Conservation (phyloP, 2,329 filamentous ascomycete species). For the Capronia americana region DNA sequence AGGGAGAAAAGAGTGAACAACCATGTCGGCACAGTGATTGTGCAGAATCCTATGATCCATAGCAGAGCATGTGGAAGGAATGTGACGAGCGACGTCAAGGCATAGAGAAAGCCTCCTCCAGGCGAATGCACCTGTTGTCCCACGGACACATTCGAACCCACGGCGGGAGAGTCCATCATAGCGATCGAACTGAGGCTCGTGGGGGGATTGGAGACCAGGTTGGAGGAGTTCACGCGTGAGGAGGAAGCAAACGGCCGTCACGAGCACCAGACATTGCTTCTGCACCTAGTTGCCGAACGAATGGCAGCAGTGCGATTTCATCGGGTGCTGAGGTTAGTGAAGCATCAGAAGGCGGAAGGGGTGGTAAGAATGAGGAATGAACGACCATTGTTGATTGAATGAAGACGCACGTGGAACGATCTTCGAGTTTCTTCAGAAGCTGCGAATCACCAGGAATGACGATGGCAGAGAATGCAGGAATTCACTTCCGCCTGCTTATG, state of each 20-base stretch:
- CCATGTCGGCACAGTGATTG: conserved; percentile 86
- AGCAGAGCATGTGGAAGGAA: conserved; percentile 69
- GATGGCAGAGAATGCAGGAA: background rate
- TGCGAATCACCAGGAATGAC: conserved; percentile 11
- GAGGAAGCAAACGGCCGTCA: conserved; percentile 23
- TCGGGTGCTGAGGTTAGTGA: conserved; percentile 1
- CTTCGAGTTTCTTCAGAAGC: background rate
- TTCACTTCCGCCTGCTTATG: background rate
- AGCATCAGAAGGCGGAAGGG: conserved; percentile 6
- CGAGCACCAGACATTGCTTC: conserved; percentile 27
- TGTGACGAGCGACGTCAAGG: conserved; percentile 46
- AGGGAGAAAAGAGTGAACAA: conserved; percentile 90
- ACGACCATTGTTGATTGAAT: conserved; percentile 29
- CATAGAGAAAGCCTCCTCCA: conserved; percentile 29
- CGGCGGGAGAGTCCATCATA: conserved; percentile 22
- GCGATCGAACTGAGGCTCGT: conserved; percentile 17
- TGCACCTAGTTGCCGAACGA: conserved; percentile 24
- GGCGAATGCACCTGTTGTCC: conserved; percentile 14
- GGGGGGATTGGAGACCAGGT: conserved; percentile 14
- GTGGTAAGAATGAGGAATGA: conserved; percentile 13
- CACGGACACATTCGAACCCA: conserved; percentile 7
- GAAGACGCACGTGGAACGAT: conserved; percentile 32
- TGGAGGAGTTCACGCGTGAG: conserved; percentile 17
- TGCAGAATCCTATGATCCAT: conserved; percentile 82
- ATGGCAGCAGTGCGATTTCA: conserved; percentile 14